These are phyloP conservation scores for Saksenaea oblongispora DNA, from an alignment of 371 early-diverging fungal species.

Conservation along the genomic window DNA sequence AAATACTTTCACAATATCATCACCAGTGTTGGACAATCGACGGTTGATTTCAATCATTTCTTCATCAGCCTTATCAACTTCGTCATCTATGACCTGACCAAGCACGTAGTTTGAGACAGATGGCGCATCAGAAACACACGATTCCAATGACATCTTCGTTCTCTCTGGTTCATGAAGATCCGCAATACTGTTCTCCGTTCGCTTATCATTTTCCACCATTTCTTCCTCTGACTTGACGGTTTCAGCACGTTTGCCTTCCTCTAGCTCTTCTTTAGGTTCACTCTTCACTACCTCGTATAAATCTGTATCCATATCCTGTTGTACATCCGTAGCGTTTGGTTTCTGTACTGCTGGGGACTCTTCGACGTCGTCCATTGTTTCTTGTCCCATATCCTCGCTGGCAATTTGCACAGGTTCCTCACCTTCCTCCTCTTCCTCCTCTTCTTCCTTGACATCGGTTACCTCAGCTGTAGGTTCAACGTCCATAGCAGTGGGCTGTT, in stretches of 20 bases:
- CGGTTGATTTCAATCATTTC: conserved; percentile 13
- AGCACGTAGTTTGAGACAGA: conserved; percentile 17
- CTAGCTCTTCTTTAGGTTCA: neutral
- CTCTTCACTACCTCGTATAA: neutral
- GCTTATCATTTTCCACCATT: neutral
- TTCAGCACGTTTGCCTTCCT: neutral
- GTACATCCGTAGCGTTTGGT: neutral
- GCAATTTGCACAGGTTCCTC: neutral
- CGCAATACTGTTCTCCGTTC: neutral
- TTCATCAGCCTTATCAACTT: conserved; percentile 3
- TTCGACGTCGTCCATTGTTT: neutral
- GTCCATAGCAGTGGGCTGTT: neutral
- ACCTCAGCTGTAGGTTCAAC: conserved; percentile 2
- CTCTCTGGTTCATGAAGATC: neutral
- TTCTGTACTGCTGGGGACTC: neutral
- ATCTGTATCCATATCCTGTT: neutral
- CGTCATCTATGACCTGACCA: conserved; percentile 13
- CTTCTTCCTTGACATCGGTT: neutral
- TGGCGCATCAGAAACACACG: neutral
- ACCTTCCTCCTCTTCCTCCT: neutral
- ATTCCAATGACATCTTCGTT: neutral
- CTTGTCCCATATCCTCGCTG: neutral
- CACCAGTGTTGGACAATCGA: conserved; percentile 22
- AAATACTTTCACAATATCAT: conserved; percentile 29
- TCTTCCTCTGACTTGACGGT: neutral